Percentiles rank a stretch among this genome's conserved stretches.
Evolutionary conservation across 371 early-diverging fungal species (phyloP).

Genomic region (Haplosporangium sp.): DNA sequence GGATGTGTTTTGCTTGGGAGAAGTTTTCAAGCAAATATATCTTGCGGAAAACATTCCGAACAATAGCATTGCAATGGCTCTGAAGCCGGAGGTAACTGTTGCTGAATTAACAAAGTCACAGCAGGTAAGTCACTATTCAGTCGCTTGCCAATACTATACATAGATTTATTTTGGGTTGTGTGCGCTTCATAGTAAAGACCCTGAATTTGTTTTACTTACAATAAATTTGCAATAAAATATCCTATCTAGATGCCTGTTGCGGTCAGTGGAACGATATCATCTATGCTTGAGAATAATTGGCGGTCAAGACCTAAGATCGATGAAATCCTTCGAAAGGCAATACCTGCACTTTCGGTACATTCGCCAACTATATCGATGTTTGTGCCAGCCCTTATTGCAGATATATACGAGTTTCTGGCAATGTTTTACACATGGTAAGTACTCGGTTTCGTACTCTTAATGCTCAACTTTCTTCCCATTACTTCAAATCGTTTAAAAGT

Average conservation of each 20-base stretch:
- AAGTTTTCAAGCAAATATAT: constrained; percentile 65
- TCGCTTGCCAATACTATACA: not conserved
- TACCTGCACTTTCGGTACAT: constrained; percentile 60
- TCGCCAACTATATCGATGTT: constrained; percentile 63
- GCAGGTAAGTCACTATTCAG: constrained; percentile 10
- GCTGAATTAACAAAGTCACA: constrained; percentile 26
- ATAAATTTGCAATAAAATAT: not conserved
- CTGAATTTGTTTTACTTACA: not conserved
- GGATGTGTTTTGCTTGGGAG: constrained; percentile 68
- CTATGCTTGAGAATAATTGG: constrained; percentile 62
- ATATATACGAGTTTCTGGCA: constrained; percentile 73
- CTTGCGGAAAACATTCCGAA: constrained; percentile 50
- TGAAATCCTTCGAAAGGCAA: constrained; percentile 63
- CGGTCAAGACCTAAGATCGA: constrained; percentile 66
- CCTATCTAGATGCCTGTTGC: constrained; percentile 60
- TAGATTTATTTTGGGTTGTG: too few relatives aligned
- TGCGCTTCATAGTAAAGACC: too few relatives aligned
- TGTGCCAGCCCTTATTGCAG: constrained; percentile 65
- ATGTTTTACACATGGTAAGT: constrained; percentile 68
- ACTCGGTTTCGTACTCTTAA: not conserved
- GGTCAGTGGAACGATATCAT: constrained; percentile 62
- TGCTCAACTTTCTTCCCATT: not conserved
- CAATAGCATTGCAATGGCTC: constrained; percentile 46
- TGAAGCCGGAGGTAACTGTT: constrained; percentile 17
- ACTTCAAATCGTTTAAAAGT: not conserved